Evolutionary conservation across 352 stramenopile species (phyloP), one percentile per base, ranked within the genome.

Genomic region (Pythium sukuiense): DNA sequence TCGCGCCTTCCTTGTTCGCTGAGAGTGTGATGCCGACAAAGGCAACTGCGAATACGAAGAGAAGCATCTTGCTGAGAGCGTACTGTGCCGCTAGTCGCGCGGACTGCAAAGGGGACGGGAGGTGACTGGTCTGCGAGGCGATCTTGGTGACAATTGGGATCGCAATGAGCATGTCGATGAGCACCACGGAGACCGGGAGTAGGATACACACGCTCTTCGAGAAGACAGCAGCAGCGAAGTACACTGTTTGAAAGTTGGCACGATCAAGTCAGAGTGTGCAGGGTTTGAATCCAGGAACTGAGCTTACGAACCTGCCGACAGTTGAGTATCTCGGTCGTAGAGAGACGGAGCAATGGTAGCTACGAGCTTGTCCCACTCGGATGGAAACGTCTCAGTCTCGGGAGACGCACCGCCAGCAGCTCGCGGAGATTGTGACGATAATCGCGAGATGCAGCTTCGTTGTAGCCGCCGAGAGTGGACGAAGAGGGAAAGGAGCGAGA

Each of bases 151-250:
- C 55, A 1, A 56, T 18, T 1, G 65, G 65, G 29, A 71, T 27
- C 7, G 66, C 54, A 9, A 80, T 53, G 33, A 83, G 27, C 18
- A 67, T 16, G 52, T 89, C 80, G 37, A 83, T 65, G 11, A 82
- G 39, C 26, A 89, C 57, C 12, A 76, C 71, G 11, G 65, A 70
- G 3, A 70, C 69, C 12, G 80, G 80, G 0, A 80, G 53, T 12
- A 86, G 45, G 18, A 90, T 73, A 14, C 69, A 76, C 6, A 73
- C 78, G 32, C 80, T 87, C 68, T 90, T 90, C 12, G 77, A 87
- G n/a, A 87, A 26, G 3, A 87, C 61, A 3, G 79, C 77, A 18
- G 55, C 68, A 2, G 73, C 30, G 37, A 85, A 89, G 5, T 73
- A 70, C 1, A 18, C 75, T 86, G 16, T 63, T 41, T 48, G 46